A percentile compares a stretch with the other conserved stretches of the same genome.
Conservation (phyloP, 2,329 filamentous ascomycete species). For the Aquanectria penicillioides region DNA sequence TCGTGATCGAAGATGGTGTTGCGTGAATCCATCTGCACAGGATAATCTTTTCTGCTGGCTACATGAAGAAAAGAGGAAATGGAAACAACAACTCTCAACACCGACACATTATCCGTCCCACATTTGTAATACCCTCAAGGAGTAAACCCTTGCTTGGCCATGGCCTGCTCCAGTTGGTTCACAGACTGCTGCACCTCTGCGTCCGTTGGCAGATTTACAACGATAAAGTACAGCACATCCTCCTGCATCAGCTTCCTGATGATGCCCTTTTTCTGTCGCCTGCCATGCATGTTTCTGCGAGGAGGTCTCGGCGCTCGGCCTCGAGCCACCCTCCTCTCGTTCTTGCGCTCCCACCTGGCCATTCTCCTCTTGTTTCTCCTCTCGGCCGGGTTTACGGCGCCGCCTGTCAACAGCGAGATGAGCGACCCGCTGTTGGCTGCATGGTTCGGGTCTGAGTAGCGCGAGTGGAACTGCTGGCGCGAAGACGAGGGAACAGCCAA, state of each 20-base stretch:
- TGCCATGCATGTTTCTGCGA: not conserved
- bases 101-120: too few relatives aligned
- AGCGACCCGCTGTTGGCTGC: constrained; percentile 8
- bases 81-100: too few relatives aligned
- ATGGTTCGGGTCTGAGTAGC: constrained; percentile 11
- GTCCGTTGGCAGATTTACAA: constrained; percentile 9
- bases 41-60: too few relatives aligned
- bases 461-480: constrained; percentile 3
- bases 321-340: not conserved
- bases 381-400: constrained; percentile 1
- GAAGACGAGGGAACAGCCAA: not conserved
- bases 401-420: constrained; percentile 14
- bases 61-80: too few relatives aligned
- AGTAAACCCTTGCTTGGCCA: not conserved
- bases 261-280: not conserved
- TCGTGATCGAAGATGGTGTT: too few relatives aligned
- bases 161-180: constrained; percentile 3
- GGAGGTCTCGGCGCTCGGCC: not conserved
- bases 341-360: not conserved
- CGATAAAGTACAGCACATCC: constrained; percentile 8
- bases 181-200: constrained; percentile 12
- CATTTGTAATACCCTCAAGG: too few relatives aligned
- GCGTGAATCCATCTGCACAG: too few relatives aligned
- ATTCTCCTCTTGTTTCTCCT: not conserved
- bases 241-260: constrained; percentile 3